These are phyloP conservation scores for Usnea hakonensis DNA, from an alignment of 495 filamentous ascomycete species.

Conservation along the genomic window DNA sequence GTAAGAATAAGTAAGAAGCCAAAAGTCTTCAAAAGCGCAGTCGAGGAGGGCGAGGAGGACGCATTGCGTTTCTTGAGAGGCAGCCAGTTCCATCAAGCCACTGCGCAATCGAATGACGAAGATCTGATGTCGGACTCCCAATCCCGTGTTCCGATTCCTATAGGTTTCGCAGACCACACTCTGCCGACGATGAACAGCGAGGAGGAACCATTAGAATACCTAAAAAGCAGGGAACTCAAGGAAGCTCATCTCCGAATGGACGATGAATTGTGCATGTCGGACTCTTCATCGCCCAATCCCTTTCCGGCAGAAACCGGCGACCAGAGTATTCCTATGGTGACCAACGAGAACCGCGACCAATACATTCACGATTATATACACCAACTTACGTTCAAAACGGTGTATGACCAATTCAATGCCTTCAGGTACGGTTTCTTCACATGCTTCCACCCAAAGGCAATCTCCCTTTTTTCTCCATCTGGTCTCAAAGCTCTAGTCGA, in stretches of 20 bases:
- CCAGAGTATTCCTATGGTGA: slow-evolving; percentile 43
- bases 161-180: neutral
- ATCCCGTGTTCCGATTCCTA: neutral
- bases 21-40: neutral
- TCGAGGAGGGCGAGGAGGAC: slow-evolving; percentile 19
- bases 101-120: neutral
- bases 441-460: slow-evolving; percentile 59
- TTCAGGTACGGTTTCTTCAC: slow-evolving; percentile 76
- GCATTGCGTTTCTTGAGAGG: neutral
- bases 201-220: neutral
- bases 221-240: neutral
- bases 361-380: slow-evolving; percentile 85
- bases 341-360: slow-evolving; percentile 62
- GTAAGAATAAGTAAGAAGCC: neutral
- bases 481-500: slow-evolving; percentile 72
- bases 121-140: neutral
- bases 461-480: slow-evolving; percentile 62
- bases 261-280: neutral
- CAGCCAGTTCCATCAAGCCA: neutral
- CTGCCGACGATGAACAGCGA: neutral
- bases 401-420: slow-evolving; percentile 68
- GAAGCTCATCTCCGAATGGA: neutral
- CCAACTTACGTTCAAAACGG: slow-evolving; percentile 72
- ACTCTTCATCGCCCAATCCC: neutral
- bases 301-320: neutral